phyloP scores from a whole-genome alignment of 1,284 basidiomycete species.

The Rhodotorula sp. region DNA sequence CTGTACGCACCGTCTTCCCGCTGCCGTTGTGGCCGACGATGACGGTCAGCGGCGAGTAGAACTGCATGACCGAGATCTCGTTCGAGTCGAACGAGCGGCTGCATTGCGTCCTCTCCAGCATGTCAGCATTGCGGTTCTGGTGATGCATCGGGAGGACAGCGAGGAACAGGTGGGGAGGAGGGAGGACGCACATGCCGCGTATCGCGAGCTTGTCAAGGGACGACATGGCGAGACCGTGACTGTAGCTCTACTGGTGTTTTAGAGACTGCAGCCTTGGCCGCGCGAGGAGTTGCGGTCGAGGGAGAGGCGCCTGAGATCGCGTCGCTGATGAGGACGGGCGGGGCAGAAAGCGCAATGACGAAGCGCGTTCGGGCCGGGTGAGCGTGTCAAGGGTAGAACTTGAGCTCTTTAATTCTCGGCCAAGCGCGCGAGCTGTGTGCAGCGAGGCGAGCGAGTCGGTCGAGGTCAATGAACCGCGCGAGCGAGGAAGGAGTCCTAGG shows the following conservation, averaged over 20 bases:
- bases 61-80: slow-evolving; percentile 90
- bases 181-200: slow-evolving; percentile 39
- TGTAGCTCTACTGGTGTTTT: rapidly evolving
- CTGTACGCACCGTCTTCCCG: slow-evolving; percentile 77
- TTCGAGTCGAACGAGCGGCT: slow-evolving; percentile 68
- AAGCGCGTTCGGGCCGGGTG: background rate
- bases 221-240: slow-evolving; percentile 9
- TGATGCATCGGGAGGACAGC: background rate
- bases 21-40: slow-evolving; percentile 99
- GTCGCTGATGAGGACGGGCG: background rate
- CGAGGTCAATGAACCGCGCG: background rate
- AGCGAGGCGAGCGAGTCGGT: background rate
- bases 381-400: background rate
- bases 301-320: background rate
- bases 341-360: background rate
- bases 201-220: slow-evolving; percentile 44
- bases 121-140: background rate
- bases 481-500: no score
- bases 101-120: background rate
- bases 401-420: background rate
- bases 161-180: no score
- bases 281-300: background rate
- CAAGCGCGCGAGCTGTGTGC: background rate
- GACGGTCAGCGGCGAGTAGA: slow-evolving; percentile 95
- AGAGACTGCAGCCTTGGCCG: no score